Evolutionary conservation across 805 yeast genomes (phyloP).

Genomic region (Scheffersomyces coipomensis): DNA sequence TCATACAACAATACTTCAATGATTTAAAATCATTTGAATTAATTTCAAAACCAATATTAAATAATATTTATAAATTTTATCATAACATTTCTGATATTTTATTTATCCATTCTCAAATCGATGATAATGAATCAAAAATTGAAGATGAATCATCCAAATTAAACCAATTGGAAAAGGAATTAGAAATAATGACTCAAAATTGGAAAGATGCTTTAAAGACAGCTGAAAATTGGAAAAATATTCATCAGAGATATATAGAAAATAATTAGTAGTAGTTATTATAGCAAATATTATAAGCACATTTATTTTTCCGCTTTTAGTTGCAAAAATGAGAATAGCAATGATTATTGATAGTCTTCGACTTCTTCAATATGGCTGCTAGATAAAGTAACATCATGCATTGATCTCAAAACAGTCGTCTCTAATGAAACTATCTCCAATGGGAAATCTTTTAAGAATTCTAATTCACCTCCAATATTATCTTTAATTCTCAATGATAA

Average conservation of each 20-base stretch:
- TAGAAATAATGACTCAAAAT: constrained; percentile 28
- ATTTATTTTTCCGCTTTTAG: no score
- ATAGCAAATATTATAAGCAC: no score
- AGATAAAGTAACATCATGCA: constrained; percentile 4
- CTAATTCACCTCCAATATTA: constrained; percentile 11
- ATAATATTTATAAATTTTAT: constrained; percentile 32
- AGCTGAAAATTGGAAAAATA: constrained; percentile 36
- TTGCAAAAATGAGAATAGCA: not conserved
- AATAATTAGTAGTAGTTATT: no score
- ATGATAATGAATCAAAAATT: constrained; percentile 7
- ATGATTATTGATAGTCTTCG: no score
- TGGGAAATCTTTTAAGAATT: constrained; percentile 28
- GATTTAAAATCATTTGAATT: constrained; percentile 37
- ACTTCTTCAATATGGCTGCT: no score
- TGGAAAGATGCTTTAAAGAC: constrained; percentile 41
- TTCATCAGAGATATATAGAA: constrained; percentile 1
- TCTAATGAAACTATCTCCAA: constrained; percentile 26
- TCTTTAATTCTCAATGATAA: constrained; percentile 17
- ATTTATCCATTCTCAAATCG: constrained; percentile 2
- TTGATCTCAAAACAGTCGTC: constrained; percentile 22
- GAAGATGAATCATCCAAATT: constrained; percentile 7
- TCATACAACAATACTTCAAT: constrained; percentile 17
- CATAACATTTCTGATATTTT: constrained; percentile 23
- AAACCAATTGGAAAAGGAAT: constrained; percentile 27
- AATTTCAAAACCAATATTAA: constrained; percentile 32